Evolutionary conservation across 2,329 filamentous ascomycete species (phyloP), one percentile per base, ranked within the genome.

Genomic region (Allantophomopsis cytisporea): DNA sequence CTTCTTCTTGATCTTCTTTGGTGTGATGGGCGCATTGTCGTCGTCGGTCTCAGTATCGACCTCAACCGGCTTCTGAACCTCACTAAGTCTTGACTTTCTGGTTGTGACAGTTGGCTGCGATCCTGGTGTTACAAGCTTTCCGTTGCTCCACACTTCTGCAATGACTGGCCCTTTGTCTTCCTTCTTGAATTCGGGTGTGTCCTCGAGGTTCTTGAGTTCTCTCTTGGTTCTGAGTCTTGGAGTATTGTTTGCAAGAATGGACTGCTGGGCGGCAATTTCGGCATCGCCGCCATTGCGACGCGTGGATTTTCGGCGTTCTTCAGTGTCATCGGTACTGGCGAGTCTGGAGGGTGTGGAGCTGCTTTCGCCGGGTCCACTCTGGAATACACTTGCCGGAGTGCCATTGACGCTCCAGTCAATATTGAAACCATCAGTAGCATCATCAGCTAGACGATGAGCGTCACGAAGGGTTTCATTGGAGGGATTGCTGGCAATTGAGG

Each of bases 101-200:
- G 15, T 38, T 38, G 50, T 51, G 43, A 47, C 60, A 41, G 53
- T 52, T 45, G 57, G 52, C 17, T 56, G 52, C 2, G 58, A 57
- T 1, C 52, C 48, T 4, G 63, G 63, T 31, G 68, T 62, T 32
- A 80, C 60, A 41, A 67, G 70, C 53, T 80, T 80, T 41, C 76
- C 76, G 46, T 79, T 80, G 49, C 71, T 72, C 76, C 76, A 80
- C 18, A 76, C 65, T 2, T 71, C 76, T 46, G 71, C 64, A 7
- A 71, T 34, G 4, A 80, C 67, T 5, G 73, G 73, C 39, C 66
- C 61, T 12, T 66, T 68, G 39, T 80, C 76, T 16, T 78, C 69
- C 36, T 69, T 66, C 1, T 68, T 61, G 44, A 67, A 80, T 49
- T 80, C 76, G 42, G 76, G 71, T 43, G 77, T 72, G 57, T 82